Percentiles rank a stretch among this genome's conserved stretches.
These are phyloP conservation scores for Chytridiales sp. DNA, from an alignment of 371 early-diverging fungal genomes.

Conservation along the genomic window DNA sequence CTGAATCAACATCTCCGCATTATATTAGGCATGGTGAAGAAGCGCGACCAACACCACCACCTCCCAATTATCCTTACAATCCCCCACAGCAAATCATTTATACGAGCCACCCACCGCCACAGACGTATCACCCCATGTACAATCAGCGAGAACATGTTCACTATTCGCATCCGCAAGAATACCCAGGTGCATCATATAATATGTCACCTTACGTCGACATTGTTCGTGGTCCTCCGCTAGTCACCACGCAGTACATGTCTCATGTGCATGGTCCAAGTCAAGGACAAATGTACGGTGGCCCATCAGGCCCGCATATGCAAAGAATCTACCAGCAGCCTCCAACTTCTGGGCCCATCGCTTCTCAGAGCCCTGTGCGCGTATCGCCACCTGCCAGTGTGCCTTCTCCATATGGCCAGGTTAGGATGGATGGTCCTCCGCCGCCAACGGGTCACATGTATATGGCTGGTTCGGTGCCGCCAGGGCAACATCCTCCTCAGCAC, in stretches of 20 bases:
- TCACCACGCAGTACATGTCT: not conserved
- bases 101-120: not conserved
- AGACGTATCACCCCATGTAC: constrained; percentile 13
- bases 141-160: constrained; percentile 15
- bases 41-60: not conserved
- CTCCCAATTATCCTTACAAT: not conserved
- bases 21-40: not conserved
- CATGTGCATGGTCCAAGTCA: not conserved
- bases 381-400: not conserved
- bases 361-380: not conserved
- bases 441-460: no score
- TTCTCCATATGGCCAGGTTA: no score
- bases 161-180: constrained; percentile 19
- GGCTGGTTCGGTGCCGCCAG: no score
- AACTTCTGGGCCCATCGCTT: not conserved
- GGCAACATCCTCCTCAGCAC: no score
- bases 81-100: not conserved
- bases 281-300: not conserved
- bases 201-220: constrained; percentile 28
- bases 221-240: constrained; percentile 18
- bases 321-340: not conserved
- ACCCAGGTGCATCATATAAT: constrained; percentile 27
- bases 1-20: not conserved
- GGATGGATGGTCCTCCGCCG: no score
- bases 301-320: not conserved